phyloP scores from a whole-genome alignment of 306 rosid species.

The Myrica gale region DNA sequence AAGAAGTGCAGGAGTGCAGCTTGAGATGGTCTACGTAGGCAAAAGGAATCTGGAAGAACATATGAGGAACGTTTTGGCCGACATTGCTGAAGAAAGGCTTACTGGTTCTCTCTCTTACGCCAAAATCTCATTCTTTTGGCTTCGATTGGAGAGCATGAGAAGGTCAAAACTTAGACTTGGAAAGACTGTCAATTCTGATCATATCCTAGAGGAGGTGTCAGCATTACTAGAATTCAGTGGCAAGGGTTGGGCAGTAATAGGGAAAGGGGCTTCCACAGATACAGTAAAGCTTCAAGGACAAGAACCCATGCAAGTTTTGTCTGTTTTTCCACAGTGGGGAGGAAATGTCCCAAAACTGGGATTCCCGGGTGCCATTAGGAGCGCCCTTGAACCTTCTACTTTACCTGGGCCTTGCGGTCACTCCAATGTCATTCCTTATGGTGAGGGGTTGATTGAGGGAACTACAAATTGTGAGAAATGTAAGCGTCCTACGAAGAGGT shows the following conservation, averaged over 20 bases:
- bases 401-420: conserved; percentile 41
- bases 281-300: conserved; percentile 41
- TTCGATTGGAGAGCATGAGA: conserved; percentile 54
- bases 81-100: conserved; percentile 11
- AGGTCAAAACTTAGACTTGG: conserved; percentile 46
- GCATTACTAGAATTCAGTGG: conserved; percentile 41
- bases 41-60: conserved; percentile 26
- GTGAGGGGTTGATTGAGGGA: conserved; percentile 27
- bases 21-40: conserved; percentile 59
- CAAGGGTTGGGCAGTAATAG: conserved; percentile 53
- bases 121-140: conserved; percentile 50
- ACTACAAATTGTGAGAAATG: conserved; percentile 46
- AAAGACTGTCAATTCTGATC: conserved; percentile 24
- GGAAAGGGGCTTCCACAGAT: conserved; percentile 43
- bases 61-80: conserved; percentile 24
- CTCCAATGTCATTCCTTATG: conserved; percentile 28
- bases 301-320: conserved; percentile 36
- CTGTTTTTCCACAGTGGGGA: conserved; percentile 26
- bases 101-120: conserved; percentile 32
- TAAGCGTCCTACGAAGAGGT: conserved; percentile 49
- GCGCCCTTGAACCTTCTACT: conserved; percentile 29
- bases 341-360: conserved; percentile 33
- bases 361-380: conserved; percentile 32
- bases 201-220: conserved; percentile 40
- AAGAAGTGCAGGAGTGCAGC: conserved; percentile 34